Base-by-base conservation (phyloP, 1,284 basidiomycete species). In the Sanghuangporus baumii region DNA sequence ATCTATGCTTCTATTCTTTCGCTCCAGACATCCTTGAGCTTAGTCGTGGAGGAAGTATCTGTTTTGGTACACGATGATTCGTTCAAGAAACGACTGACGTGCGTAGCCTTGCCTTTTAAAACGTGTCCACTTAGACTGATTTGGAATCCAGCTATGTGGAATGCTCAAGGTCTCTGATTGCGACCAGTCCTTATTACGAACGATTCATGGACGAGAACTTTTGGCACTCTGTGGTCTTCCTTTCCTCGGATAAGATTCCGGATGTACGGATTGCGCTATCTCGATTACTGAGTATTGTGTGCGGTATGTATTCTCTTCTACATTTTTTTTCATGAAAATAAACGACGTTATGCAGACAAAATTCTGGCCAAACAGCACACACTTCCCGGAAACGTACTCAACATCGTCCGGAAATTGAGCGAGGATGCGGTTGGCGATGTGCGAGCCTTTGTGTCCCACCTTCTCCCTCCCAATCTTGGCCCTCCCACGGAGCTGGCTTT, bases 261-360 rank as follows among this genome's bases (percentile, higher is more conserved):
- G 94, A 95, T 69, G 94, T 98, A 54, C 84, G 94, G 48, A 93
- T 98, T 63, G 89, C 86, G 6, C 81, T 96, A 1, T 88, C 94
- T 12, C 83, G 91, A 51, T 78, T 91, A 37, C 75, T 86, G 20
- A 82, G 82, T 43, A 72, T 75, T 48, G 73, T 88, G 56, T 82
- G 78, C 67, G 79, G 86, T 84, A 71, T 71, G 81, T 74, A 40
- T 61, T 23, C 59, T 51, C 36, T 51, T 52, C 55, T 46, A 37
- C 63, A 18, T 55, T 54, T 55, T 48, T 18, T 59, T 43, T 34
- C 65, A 43, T 60, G 37, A 16, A 5, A 20, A 16, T 43, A 18
- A 8, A 12, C 23, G 26, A 59, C 9, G 26, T 41, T 34, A 65
- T 48, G 66, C 56, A 69, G 61, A 57, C 65, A 68, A 55, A 60